These are phyloP conservation scores for Begonia peltatifolia DNA, from an alignment of 306 rosid genomes.

Conservation along the genomic window DNA sequence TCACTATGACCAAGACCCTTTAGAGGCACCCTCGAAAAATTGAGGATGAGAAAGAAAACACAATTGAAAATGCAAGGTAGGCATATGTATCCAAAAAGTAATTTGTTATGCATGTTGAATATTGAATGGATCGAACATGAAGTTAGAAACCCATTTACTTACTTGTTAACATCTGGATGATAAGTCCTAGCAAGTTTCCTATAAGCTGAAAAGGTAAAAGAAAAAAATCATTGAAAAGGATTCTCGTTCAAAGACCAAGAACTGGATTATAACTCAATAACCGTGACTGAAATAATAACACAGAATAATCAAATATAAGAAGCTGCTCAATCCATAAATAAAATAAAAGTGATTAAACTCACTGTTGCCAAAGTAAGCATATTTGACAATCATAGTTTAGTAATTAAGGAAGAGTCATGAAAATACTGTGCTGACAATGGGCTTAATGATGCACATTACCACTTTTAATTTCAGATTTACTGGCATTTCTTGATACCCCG, in stretches of 20 bases:
- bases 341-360: background rate
- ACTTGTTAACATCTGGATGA: conserved; percentile 99
- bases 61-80: too few relatives aligned
- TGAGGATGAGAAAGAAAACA: too few relatives aligned
- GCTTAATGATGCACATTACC: conserved; percentile 38
- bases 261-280: too few relatives aligned
- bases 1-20: too few relatives aligned
- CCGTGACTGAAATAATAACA: too few relatives aligned
- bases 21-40: too few relatives aligned
- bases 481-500: conserved; percentile 77
- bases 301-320: too few relatives aligned
- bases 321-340: too few relatives aligned
- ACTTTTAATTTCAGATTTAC: conserved; percentile 88
- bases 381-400: background rate
- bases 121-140: too few relatives aligned
- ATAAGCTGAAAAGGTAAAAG: conserved; percentile 57
- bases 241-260: background rate
- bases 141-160: conserved; percentile 23
- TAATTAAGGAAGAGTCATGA: background rate
- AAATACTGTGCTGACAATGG: background rate
- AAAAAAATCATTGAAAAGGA: background rate
- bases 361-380: background rate
- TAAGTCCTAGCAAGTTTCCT: conserved; percentile 90
- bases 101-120: too few relatives aligned
- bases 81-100: too few relatives aligned